phyloP scores from a whole-genome alignment of 1,139 yeast species.

The Diutina sp. region DNA sequence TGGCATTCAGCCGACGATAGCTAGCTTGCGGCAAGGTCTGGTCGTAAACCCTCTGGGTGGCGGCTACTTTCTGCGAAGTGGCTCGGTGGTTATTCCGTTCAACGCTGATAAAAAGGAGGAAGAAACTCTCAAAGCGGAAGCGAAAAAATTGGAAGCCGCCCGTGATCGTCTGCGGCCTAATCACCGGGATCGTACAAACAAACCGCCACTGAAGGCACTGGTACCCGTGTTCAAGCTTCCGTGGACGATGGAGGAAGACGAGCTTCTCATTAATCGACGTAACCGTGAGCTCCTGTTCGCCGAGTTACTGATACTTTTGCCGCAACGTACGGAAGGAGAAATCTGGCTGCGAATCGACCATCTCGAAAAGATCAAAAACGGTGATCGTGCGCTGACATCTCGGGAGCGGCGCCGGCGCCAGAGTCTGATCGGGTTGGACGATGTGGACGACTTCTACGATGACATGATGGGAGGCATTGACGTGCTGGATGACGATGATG shows the following conservation, averaged over 20 bases:
- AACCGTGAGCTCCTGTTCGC: constrained; percentile 54
- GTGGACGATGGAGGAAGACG: constrained; percentile 63
- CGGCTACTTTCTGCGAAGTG: neutral
- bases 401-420: constrained; percentile 23
- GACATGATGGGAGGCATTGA: constrained; percentile 27
- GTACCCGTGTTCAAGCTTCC: constrained; percentile 26
- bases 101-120: constrained; percentile 9
- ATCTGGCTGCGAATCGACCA: constrained; percentile 51
- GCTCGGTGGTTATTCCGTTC: constrained; percentile 1
- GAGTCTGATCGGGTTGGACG: constrained; percentile 30
- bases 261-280: constrained; percentile 44
- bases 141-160: constrained; percentile 3
- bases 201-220: constrained; percentile 4
- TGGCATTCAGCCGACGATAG: constrained; percentile 19
- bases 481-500: constrained; percentile 20
- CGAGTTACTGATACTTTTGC: constrained; percentile 61
- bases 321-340: constrained; percentile 64
- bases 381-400: constrained; percentile 22
- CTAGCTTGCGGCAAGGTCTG: constrained; percentile 26
- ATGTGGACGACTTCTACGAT: constrained; percentile 33
- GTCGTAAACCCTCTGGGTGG: neutral
- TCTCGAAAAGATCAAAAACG: constrained; percentile 24
- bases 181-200: constrained; percentile 4
- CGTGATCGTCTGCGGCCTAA: neutral
- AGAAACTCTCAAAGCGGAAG: constrained; percentile 6